Evolutionary conservation across 495 filamentous ascomycete genomes (phyloP), one percentile per base, ranked within the genome.

Genomic region (Cercophora sp.): DNA sequence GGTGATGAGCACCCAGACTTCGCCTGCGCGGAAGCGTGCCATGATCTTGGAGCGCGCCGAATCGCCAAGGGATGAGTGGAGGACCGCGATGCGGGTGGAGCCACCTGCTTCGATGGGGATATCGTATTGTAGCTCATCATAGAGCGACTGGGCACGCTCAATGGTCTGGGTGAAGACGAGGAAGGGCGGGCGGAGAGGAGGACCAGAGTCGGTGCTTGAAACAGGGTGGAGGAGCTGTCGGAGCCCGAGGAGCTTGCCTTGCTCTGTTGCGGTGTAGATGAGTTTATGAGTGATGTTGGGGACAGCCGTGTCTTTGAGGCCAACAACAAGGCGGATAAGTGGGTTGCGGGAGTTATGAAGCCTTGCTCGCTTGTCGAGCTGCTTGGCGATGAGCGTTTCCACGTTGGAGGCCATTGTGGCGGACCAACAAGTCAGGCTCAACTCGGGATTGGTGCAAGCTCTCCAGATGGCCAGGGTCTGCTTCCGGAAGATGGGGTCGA

Each of bases 151-250:
- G 2, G 93, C 93, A 59, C 93, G 83, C 18, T 89, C 83, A 51
- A 97, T 93, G 2, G 91, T 93, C 70, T 97, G 91, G 0, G 91
- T 90, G 76, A 97, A 97, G 57, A 97, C 83, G 23, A 97, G 79
- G 69, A 95, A 95, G 3, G 92, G 92, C 0, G 90, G 89, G 4
- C 84, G 84, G 24, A 98, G 80, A 1, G 84, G 75, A 27, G 84
- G 77, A 13, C 69, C 66, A 5, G 74, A 74, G 39, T 78, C 65
- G 29, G 81, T 69, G 4, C 76, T 72, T 13, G 83, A 77, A 8
- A 83, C 79, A 4, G 91, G 90, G 54, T 87, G 89, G n/a, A 99
- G 79, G 34, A 97, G 83, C 62, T 97, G 90, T 32, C 93, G 85
- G 2, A 99, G 79, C 11, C 87, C 92, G 47, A 96, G 81, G 20